Evolutionary conservation across 495 filamentous ascomycete genomes (phyloP), one percentile per base, ranked within the genome.

Genomic region (Neurospora sp.): DNA sequence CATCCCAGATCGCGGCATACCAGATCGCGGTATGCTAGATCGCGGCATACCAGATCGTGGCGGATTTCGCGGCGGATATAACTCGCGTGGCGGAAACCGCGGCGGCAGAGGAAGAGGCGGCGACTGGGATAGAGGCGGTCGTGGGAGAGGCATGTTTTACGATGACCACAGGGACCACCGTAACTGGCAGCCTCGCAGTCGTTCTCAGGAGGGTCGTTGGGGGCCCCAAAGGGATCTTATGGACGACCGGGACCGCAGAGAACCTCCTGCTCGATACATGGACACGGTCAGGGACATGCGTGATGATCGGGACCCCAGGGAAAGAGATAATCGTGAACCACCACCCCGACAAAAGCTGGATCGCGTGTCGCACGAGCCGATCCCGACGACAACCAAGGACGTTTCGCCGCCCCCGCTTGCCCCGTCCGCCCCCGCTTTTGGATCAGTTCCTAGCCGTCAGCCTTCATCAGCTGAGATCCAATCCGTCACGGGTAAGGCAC

Each of bases 391-490:
- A 78, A 83, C 80, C 75, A 85, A 82, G 75, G 85, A 81, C 74
- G 82, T 82, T 77, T 87, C 92, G 28, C 90, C 93, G 13, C 93
- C 93, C 21, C 92, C 92, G n/a, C 84, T 92, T 69, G 91, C 91
- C 43, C 92, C 93, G 15, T 90, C 92, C 39, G 93, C 94, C 4
- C 93, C 93, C 21, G 91, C 92, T 2, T 95, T 96, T 84, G 92
- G 92, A 13, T 92, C 90, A 9, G 84, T 84, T 3, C 87, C 87
- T 5, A 83, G 82, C 42, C 81, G 84, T 40, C 77, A 84, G 39
- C 71, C 81, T 6, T 82, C 83, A 31, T 71, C 82, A 15, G 76
- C 82, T 11, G 79, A 83, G 54, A 77, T 86, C 69, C 76, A 72
- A 69, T 81, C 81, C n/a, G 75, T 78, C 19, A 84, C 82, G 31